These are phyloP conservation scores for Fusarium tricinctum DNA, from an alignment of 2,329 filamentous ascomycete genomes.

Conservation along the genomic window DNA sequence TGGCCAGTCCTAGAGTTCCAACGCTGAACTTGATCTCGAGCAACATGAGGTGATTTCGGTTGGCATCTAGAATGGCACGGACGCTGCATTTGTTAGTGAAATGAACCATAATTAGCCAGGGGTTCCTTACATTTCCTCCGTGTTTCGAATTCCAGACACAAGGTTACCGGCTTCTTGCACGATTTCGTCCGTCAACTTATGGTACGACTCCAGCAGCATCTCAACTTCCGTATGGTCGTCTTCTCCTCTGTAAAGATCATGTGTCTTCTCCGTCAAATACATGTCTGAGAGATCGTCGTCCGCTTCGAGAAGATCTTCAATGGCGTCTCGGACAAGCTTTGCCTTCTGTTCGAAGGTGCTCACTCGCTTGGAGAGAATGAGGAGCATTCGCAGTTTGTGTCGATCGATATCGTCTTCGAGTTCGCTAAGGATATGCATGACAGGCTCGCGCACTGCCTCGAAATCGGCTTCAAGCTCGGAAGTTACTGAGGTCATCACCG, in stretches of 20 bases:
- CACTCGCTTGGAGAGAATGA: slow-evolving; percentile 95
- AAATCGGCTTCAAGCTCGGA: slow-evolving; percentile 94
- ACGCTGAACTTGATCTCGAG: slow-evolving; percentile 97
- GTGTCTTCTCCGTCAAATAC: slow-evolving; percentile 92
- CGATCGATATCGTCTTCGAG: slow-evolving; percentile 97
- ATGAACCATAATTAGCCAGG: neutral
- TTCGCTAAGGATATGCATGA: slow-evolving; percentile 88
- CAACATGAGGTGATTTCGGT: slow-evolving; percentile 97
- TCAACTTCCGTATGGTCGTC: slow-evolving; percentile 97
- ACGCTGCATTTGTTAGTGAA: slow-evolving; percentile 69
- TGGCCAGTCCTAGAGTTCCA: slow-evolving; percentile 91
- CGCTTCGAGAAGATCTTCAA: slow-evolving; percentile 94
- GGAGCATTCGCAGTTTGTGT: slow-evolving; percentile 89
- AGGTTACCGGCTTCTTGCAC: slow-evolving; percentile 94
- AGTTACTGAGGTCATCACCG: slow-evolving; percentile 93
- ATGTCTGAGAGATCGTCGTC: slow-evolving; percentile 95
- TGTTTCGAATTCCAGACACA: slow-evolving; percentile 95
- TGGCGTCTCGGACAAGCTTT: slow-evolving; percentile 91
- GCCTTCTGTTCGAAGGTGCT: slow-evolving; percentile 98
- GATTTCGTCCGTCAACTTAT: slow-evolving; percentile 98
- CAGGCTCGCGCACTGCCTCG: slow-evolving; percentile 91
- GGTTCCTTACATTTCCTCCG: slow-evolving; percentile 90
- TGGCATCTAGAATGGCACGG: slow-evolving; percentile 96
- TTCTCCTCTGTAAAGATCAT: slow-evolving; percentile 78
- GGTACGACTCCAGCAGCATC: slow-evolving; percentile 95